Evolutionary conservation across 2,329 filamentous ascomycete species (phyloP).

Genomic region (Penicillium hesseltinei): DNA sequence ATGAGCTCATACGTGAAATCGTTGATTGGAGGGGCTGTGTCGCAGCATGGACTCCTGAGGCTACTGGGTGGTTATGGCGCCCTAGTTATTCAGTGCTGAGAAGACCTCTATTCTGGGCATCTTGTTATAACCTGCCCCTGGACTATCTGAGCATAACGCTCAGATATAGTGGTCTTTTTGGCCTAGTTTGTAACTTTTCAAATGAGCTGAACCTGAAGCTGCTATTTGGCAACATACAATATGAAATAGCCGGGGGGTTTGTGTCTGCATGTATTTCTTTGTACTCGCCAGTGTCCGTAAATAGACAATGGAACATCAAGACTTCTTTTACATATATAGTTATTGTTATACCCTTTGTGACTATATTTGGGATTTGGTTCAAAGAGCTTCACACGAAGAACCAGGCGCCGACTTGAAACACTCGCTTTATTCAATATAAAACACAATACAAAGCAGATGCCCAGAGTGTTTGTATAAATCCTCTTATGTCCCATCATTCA

Average conservation of each 20-base stretch:
- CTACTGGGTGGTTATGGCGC: constrained; percentile 57
- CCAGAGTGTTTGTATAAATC: background rate
- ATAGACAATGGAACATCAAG: background rate
- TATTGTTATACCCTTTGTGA: background rate
- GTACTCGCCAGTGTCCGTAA: background rate
- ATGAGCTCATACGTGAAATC: constrained; percentile 46
- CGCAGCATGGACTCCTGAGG: background rate
- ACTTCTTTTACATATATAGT: background rate
- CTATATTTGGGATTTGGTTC: background rate
- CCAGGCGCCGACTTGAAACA: background rate
- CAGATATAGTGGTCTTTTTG: too few species aligned
- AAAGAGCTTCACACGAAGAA: background rate
- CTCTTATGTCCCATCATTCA: background rate
- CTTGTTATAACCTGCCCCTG: too few species aligned
- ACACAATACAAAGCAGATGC: background rate
- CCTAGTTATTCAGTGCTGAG: constrained; percentile 54
- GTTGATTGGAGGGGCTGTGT: constrained; percentile 45
- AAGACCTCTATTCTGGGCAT: constrained; percentile 49
- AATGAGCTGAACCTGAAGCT: background rate
- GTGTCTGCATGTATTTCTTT: background rate
- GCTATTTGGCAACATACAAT: background rate
- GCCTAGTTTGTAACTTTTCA: too few species aligned
- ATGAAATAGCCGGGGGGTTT: background rate
- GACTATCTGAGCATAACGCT: too few species aligned
- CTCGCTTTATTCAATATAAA: background rate